phyloP scores from a whole-genome alignment of 2,329 filamentous ascomycete species.

The Phaeomoniella chlamydospora region DNA sequence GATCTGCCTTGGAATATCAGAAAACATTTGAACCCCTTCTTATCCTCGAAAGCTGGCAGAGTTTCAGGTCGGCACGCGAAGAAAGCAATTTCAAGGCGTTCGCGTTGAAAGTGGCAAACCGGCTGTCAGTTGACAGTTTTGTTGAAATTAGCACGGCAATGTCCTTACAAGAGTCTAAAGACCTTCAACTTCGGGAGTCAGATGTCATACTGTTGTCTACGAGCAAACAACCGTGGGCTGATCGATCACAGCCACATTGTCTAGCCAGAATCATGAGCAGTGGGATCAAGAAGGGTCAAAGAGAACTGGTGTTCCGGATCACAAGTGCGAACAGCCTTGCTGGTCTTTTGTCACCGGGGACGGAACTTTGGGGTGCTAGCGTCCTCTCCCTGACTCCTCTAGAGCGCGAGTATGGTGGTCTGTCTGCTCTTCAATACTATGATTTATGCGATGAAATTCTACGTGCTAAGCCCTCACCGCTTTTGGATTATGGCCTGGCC shows the following conservation, averaged over 20 bases:
- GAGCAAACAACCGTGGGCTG: conserved; percentile 52
- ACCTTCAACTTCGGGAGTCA: conserved; percentile 62
- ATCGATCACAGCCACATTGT: conserved; percentile 58
- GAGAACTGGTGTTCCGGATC: conserved; percentile 70
- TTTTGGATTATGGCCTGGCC: conserved; percentile 66
- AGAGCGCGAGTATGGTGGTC: conserved; percentile 84
- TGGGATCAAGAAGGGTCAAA: conserved; percentile 62
- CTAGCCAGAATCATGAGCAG: conserved; percentile 71
- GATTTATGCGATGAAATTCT: conserved; percentile 89
- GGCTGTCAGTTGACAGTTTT: conserved; percentile 83
- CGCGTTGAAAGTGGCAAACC: conserved; percentile 74
- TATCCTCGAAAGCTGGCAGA: conserved; percentile 88
- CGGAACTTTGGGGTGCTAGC: conserved; percentile 60
- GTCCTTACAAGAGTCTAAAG: conserved; percentile 53
- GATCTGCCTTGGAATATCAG: conserved; percentile 65
- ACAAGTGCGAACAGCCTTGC: conserved; percentile 52
- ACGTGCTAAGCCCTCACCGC: conserved; percentile 74
- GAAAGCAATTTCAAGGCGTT: conserved; percentile 70
- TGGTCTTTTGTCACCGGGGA: conserved; percentile 51
- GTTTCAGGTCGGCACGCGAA: conserved; percentile 78
- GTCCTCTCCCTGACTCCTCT: conserved; percentile 88
- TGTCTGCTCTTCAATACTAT: conserved; percentile 86
- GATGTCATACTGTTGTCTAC: conserved; percentile 81
- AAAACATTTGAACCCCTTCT: conserved; percentile 81
- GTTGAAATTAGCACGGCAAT: conserved; percentile 81